Evolutionary conservation across 805 yeast genomes (phyloP), one percentile per base, ranked within the genome.

Genomic region (Wickerhamomyces strasburgensis): DNA sequence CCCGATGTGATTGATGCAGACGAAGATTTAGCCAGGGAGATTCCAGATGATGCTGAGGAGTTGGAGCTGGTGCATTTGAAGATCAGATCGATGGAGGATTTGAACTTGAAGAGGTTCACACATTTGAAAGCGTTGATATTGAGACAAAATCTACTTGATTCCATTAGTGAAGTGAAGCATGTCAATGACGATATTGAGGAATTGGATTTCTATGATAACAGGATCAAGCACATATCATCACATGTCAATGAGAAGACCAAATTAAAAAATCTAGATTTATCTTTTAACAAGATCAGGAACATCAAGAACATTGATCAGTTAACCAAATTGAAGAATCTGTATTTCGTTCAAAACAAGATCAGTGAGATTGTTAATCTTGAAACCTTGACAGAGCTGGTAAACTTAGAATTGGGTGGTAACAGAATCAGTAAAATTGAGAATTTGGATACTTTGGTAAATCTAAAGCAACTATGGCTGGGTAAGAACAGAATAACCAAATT

Each of bases 371-470:
- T 78, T 47, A 79, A 80, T 48, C 47, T 90, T 33, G 75, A 74
- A 11, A 67, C 69, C 2, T 65, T 87, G 39, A 60, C 57, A 2
- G 67, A 74, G 14, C 60, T 93, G 45, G 72, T 62, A 35, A 84
- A 82, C 47, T 64, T 93, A 37, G 98, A 93, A 60, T 68, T 93
- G 28, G 98, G 98, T 10, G 98, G 97, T 17, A 93, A 93, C 60
- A 70, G 77, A 40, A 72, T 87, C 31, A 69, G 74, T 30, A 58
- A 51, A 28, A 77, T 84, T 31, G 82, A 78, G 44, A 75, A 76
- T 28, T 56, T 89, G 48, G 68, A 70, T 15, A 59, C 62, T 0
- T 64, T 90, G 40, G 63, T 61, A 0, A 73, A 70, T 34, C 62
- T 93, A 30, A 74, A 76, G 46, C 84, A 89, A 55, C 65, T 93